Conservation (phyloP, 345 rosid species). For the Gynandropsis gynandra region DNA sequence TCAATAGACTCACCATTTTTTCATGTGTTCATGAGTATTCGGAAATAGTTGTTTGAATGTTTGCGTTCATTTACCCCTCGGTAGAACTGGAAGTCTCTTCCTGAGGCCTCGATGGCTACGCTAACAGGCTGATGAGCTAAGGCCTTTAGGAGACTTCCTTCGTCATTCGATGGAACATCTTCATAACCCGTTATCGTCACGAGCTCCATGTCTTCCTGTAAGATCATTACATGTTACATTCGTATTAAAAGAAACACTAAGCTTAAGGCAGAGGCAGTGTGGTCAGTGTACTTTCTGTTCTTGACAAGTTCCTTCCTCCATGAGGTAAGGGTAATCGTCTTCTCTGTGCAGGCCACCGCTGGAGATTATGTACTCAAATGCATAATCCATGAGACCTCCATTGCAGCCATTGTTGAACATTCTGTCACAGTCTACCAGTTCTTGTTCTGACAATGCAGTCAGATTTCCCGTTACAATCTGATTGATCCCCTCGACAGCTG, state of each 20-base stretch:
- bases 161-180: slow-evolving; percentile 60
- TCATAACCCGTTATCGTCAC: slow-evolving; percentile 56
- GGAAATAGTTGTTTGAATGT: slow-evolving; percentile 2
- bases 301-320: slow-evolving; percentile 53
- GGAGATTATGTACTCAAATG: slow-evolving; percentile 56
- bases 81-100: slow-evolving; percentile 70
- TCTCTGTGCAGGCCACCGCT: slow-evolving; percentile 73
- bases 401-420: slow-evolving; percentile 63
- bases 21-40: slow-evolving; percentile 5
- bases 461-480: slow-evolving; percentile 71
- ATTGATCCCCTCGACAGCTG: slow-evolving; percentile 82
- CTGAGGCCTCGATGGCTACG: slow-evolving; percentile 77
- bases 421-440: slow-evolving; percentile 76
- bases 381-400: slow-evolving; percentile 92
- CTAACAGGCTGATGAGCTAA: slow-evolving; percentile 74
- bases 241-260: neutral
- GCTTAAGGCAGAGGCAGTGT: slow-evolving; percentile 1
- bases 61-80: slow-evolving; percentile 42
- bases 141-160: slow-evolving; percentile 54
- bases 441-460: slow-evolving; percentile 69
- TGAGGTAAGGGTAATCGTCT: slow-evolving; percentile 70
- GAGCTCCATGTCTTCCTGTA: slow-evolving; percentile 49
- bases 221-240: slow-evolving; percentile 1
- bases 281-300: slow-evolving; percentile 39
- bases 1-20: neutral